Evolutionary conservation across 179 eudicot species (phyloP).

Genomic region (Beta macrorhiza): DNA sequence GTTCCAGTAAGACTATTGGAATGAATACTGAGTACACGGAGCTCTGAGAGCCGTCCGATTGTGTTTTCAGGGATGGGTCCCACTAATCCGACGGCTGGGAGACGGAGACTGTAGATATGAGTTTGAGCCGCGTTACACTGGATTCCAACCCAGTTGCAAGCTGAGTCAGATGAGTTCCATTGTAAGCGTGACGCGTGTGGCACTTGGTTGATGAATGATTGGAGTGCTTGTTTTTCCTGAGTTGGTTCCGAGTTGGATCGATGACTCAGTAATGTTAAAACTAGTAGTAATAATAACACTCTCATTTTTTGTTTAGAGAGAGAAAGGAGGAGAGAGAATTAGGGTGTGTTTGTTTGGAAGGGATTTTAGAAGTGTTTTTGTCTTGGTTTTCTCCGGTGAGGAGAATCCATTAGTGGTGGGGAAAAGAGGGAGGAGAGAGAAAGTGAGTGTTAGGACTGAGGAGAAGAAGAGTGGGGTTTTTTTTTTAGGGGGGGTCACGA

Average conservation of each 20-base stretch:
- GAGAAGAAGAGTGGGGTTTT: neutral
- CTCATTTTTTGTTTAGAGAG: neutral
- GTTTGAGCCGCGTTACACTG: slow-evolving; percentile 47
- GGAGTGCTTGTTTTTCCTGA: slow-evolving; percentile 66
- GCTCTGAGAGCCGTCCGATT: slow-evolving; percentile 44
- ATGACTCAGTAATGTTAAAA: slow-evolving; percentile 6
- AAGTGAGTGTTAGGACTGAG: neutral
- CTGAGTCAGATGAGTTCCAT: slow-evolving; percentile 57
- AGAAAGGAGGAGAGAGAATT: too few species aligned
- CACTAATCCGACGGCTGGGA: slow-evolving; percentile 71
- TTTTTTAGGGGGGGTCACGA: slow-evolving; percentile 20
- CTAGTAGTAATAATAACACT: neutral
- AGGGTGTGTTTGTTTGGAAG: too few species aligned
- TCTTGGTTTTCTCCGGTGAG: neutral
- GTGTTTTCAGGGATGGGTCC: slow-evolving; percentile 66
- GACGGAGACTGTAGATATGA: slow-evolving; percentile 43
- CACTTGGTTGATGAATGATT: slow-evolving; percentile 46
- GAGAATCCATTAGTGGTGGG: slow-evolving; percentile 18
- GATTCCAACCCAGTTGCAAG: slow-evolving; percentile 71
- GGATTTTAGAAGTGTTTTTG: neutral
- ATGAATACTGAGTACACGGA: slow-evolving; percentile 70
- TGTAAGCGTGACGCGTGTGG: slow-evolving; percentile 57
- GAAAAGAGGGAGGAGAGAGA: neutral
- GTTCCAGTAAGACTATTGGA: slow-evolving; percentile 55
- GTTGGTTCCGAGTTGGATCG: slow-evolving; percentile 48